Conservation (phyloP, 2,329 filamentous ascomycete genomes). For the Sporothrix dimorphospora region DNA sequence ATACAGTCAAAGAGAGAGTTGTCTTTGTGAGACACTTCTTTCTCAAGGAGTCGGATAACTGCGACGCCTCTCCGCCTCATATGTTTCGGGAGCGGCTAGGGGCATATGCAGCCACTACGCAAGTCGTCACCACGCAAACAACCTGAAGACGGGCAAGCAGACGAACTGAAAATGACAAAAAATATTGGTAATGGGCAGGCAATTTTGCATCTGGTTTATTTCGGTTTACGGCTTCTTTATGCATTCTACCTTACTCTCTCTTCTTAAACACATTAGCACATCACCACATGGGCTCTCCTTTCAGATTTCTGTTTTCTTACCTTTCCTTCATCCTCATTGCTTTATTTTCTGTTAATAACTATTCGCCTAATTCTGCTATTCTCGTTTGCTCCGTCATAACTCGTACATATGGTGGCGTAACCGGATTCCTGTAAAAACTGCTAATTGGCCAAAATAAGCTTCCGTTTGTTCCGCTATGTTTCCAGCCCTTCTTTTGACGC, state of each 20-base stretch:
- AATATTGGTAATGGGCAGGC: background rate
- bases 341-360: conserved; percentile 1
- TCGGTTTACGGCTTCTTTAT: background rate
- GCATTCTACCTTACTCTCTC: conserved; percentile 10
- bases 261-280: background rate
- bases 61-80: background rate
- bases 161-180: background rate
- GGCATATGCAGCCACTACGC: background rate
- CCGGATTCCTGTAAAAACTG: too few species aligned
- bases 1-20: background rate
- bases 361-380: background rate
- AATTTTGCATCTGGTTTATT: background rate
- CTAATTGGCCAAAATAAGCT: too few species aligned
- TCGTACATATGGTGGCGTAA: background rate
- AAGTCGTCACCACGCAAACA: background rate
- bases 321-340: background rate
- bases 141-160: background rate
- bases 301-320: background rate
- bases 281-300: background rate
- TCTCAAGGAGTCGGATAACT: background rate
- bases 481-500: too few species aligned
- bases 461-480: too few species aligned
- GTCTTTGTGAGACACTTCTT: background rate
- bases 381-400: background rate
- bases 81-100: background rate